Evolutionary conservation across 768 basidiomycete species (phyloP).

Genomic region (Trichaptum fuscoviolaceum): DNA sequence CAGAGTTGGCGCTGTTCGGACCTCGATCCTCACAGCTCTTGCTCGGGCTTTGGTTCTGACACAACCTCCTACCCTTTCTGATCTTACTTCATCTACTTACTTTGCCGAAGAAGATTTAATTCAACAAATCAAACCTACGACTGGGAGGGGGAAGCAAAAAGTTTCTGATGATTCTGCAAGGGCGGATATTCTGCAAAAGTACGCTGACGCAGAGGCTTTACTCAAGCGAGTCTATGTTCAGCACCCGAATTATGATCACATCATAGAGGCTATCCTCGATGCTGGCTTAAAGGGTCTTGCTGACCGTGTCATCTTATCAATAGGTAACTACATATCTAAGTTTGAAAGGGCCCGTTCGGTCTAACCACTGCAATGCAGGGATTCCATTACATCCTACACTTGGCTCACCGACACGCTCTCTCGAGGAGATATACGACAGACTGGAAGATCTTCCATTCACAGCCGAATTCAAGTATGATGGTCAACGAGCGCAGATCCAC

Average conservation of each 20-base stretch:
- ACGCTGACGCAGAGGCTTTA: slow-evolving; percentile 54
- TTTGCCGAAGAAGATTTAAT: slow-evolving; percentile 34
- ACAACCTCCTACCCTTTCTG: slow-evolving; percentile 27
- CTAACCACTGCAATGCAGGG: slow-evolving; percentile 36
- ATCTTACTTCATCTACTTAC: slow-evolving; percentile 22
- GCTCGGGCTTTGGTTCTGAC: slow-evolving; percentile 73
- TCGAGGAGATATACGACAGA: slow-evolving; percentile 77
- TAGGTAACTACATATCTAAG: slow-evolving; percentile 46
- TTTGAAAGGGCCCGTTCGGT: slow-evolving; percentile 6
- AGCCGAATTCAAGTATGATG: slow-evolving; percentile 92
- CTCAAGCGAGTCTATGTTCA: slow-evolving; percentile 70
- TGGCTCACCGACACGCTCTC: slow-evolving; percentile 79
- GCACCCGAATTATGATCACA: slow-evolving; percentile 73
- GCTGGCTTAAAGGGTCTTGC: slow-evolving; percentile 56
- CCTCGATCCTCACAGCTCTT: slow-evolving; percentile 74
- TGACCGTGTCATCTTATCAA: slow-evolving; percentile 55
- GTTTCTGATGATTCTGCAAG: slow-evolving; percentile 7
- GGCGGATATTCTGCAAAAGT: slow-evolving; percentile 32
- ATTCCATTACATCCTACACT: slow-evolving; percentile 83
- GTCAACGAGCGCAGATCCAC: slow-evolving; percentile 81
- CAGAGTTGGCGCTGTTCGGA: slow-evolving; percentile 83
- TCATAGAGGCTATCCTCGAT: slow-evolving; percentile 54
- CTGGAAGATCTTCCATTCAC: slow-evolving; percentile 63
- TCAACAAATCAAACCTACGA: slow-evolving; percentile 13
- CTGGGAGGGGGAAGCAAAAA: slow-evolving; percentile 5